Conservation (phyloP, 805 yeast genomes). For the Saturnispora hagleri region DNA sequence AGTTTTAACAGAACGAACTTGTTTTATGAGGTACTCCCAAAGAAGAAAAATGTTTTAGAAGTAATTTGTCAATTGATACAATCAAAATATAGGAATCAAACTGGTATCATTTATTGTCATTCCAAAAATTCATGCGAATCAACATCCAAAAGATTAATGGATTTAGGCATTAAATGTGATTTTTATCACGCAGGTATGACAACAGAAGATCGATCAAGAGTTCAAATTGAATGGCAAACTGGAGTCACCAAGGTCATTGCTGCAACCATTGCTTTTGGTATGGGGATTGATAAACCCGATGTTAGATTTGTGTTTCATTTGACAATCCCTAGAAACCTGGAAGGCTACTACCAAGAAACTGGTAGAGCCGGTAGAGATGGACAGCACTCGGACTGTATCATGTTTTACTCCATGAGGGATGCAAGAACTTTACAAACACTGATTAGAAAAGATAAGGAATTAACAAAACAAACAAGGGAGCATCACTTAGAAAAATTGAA, state of each 20-base stretch:
- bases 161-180: conserved; percentile 56
- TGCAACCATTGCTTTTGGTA: conserved; percentile 97
- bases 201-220: conserved; percentile 55
- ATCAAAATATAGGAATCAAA: conserved; percentile 40
- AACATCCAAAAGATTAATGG: conserved; percentile 51
- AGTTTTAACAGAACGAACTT: conserved; percentile 88
- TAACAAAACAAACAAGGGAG: conserved; percentile 56
- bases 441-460: conserved; percentile 67
- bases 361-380: conserved; percentile 99
- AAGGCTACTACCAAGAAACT: conserved; percentile 96
- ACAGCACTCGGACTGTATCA: conserved; percentile 63
- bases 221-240: conserved; percentile 80
- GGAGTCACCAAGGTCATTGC: conserved; percentile 70
- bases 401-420: conserved; percentile 75
- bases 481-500: conserved; percentile 68
- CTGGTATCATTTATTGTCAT: conserved; percentile 92
- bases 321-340: conserved; percentile 81
- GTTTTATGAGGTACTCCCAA: conserved; percentile 65
- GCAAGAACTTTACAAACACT: conserved; percentile 66
- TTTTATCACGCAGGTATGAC: conserved; percentile 95
- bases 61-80: conserved; percentile 52
- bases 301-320: conserved; percentile 87
- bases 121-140: conserved; percentile 84
- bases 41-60: conserved; percentile 45
- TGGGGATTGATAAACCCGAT: conserved; percentile 97